Conservation (phyloP, 169 alveolate genomes). For the Eimeria sp. region DNA sequence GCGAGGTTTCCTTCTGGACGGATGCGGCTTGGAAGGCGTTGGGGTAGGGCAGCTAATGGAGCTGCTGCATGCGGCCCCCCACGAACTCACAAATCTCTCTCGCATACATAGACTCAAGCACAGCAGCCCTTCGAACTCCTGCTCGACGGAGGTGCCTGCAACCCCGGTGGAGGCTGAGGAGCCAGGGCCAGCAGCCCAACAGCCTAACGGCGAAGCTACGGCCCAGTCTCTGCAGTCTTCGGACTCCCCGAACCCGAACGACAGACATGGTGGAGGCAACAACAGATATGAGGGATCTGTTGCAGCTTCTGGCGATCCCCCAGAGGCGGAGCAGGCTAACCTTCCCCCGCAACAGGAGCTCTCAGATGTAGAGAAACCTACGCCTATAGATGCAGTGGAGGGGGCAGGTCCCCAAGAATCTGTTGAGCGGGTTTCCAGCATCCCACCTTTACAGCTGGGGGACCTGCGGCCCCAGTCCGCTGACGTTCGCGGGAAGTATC, state of each 20-base stretch:
- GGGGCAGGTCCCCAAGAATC: background rate
- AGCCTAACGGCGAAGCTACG: background rate
- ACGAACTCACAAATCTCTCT: background rate
- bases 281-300: background rate
- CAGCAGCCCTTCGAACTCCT: background rate
- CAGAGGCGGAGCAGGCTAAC: background rate
- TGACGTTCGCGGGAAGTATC: background rate
- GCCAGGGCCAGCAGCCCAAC: background rate
- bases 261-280: background rate
- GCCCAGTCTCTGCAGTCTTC: background rate
- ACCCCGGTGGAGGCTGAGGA: background rate
- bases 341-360: background rate
- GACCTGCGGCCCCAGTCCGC: constrained; percentile 18
- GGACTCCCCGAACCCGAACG: background rate
- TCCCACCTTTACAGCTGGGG: constrained; percentile 38
- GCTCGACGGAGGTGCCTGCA: constrained; percentile 17
- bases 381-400: background rate
- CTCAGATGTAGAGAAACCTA: background rate
- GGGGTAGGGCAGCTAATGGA: constrained; percentile 7
- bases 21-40: constrained; percentile 55
- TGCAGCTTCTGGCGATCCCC: background rate
- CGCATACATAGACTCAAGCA: constrained; percentile 24
- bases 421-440: background rate
- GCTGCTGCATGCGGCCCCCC: constrained; percentile 49
- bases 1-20: constrained; percentile 40